Conservation (phyloP, 805 yeast genomes). For the Metschnikowia henanensis region DNA sequence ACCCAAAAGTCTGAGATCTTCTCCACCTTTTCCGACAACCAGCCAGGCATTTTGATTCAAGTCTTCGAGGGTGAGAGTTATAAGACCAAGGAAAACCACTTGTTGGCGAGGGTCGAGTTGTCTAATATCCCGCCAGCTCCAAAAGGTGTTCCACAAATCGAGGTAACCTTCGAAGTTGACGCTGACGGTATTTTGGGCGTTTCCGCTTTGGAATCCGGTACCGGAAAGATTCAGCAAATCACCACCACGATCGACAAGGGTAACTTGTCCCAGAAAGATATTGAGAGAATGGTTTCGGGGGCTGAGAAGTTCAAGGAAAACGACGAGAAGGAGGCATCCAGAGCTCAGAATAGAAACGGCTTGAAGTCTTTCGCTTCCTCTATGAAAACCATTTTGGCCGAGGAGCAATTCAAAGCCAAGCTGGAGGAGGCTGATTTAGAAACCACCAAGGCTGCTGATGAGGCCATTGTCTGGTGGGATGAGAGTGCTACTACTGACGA, state of each 20-base stretch:
- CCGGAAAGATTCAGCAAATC: slow-evolving; percentile 96
- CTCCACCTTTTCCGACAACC: slow-evolving; percentile 97
- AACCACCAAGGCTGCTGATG: slow-evolving; percentile 76
- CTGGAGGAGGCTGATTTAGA: slow-evolving; percentile 64
- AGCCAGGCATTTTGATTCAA: slow-evolving; percentile 97
- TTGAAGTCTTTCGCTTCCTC: slow-evolving; percentile 95
- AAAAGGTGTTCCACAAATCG: slow-evolving; percentile 98
- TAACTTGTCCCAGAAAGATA: slow-evolving; percentile 96
- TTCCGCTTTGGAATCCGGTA: slow-evolving; percentile 96
- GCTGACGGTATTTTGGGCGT: slow-evolving; percentile 98
- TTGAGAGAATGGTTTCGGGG: slow-evolving; percentile 96
- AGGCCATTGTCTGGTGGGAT: slow-evolving; percentile 90
- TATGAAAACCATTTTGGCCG: slow-evolving; percentile 62
- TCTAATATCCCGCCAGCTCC: slow-evolving; percentile 98
- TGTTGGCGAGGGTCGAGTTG: slow-evolving; percentile 95
- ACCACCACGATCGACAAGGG: slow-evolving; percentile 99
- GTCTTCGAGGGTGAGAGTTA: slow-evolving; percentile 99
- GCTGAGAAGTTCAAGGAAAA: slow-evolving; percentile 74
- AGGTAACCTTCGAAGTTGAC: slow-evolving; percentile 95
- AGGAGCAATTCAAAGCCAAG: slow-evolving; percentile 67
- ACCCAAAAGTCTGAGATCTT: slow-evolving; percentile 96
- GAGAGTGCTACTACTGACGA: slow-evolving; percentile 90
- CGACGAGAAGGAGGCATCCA: slow-evolving; percentile 86
- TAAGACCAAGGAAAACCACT: slow-evolving; percentile 91
- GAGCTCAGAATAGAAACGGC: slow-evolving; percentile 93